Conservation (phyloP, 1,284 basidiomycete genomes). For the Fistulina hepatica region DNA sequence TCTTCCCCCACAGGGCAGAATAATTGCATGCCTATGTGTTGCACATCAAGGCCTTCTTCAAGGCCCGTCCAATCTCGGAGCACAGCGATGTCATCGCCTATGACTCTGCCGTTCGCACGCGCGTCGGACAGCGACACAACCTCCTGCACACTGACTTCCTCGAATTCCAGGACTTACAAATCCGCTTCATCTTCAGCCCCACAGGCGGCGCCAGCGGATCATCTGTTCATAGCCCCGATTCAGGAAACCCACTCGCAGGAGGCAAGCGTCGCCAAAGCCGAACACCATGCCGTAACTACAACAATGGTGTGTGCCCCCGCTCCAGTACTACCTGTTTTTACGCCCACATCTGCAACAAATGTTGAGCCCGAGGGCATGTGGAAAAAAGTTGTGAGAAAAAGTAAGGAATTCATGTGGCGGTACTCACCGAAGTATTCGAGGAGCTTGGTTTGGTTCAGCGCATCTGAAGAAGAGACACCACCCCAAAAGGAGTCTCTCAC, state of each 20-base stretch:
- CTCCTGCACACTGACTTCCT: slow-evolving; percentile 17
- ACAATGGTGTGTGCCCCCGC: too few relatives aligned
- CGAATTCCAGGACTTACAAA: slow-evolving; percentile 9
- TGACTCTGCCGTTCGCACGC: slow-evolving; percentile 20
- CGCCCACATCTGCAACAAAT: too few relatives aligned
- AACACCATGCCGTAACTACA: too few relatives aligned
- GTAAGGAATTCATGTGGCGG: slow-evolving; percentile 14
- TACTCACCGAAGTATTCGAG: too few relatives aligned
- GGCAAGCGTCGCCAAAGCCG: too few relatives aligned
- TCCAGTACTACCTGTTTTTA: too few relatives aligned
- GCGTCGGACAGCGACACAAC: slow-evolving; percentile 16
- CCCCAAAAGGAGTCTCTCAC: neutral
- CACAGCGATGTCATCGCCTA: slow-evolving; percentile 18
- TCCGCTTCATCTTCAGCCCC: slow-evolving; percentile 13
- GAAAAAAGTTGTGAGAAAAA: too few relatives aligned
- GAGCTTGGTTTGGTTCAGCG: too few relatives aligned
- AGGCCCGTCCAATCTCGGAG: slow-evolving; percentile 3
- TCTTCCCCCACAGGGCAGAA: slow-evolving; percentile 19
- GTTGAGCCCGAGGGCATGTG: too few relatives aligned
- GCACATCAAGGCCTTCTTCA: slow-evolving; percentile 19
- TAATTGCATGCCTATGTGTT: slow-evolving; percentile 20
- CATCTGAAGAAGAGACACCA: too few relatives aligned
- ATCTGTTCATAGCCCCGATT: too few relatives aligned
- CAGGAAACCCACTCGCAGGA: too few relatives aligned
- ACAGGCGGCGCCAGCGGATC: slow-evolving; percentile 3